Percentiles rank a stretch among this genome's conserved stretches.
Conservation (phyloP, 2,329 filamentous ascomycete species). For the Fusarium falciforme region DNA sequence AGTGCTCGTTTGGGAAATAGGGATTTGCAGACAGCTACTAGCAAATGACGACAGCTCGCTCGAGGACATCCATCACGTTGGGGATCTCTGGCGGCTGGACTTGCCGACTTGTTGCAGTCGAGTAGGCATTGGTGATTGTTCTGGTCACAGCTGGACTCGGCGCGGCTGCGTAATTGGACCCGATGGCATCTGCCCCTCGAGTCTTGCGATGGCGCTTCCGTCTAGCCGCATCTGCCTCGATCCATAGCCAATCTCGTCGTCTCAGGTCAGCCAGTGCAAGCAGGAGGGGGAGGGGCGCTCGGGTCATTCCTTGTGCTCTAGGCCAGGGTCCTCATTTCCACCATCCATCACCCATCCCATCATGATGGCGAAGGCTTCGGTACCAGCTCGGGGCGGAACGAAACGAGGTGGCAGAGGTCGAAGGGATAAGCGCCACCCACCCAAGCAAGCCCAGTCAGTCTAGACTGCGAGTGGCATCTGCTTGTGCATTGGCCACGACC, state of each 20-base stretch:
- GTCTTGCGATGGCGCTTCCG: conserved; percentile 36
- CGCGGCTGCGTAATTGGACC: neutral
- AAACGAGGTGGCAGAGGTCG: conserved; percentile 16
- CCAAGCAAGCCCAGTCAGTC: conserved; percentile 2
- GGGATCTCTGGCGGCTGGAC: neutral
- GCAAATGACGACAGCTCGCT: conserved; percentile 10
- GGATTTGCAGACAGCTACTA: conserved; percentile 11
- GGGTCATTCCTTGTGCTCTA: conserved; percentile 14
- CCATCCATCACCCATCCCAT: conserved; percentile 3
- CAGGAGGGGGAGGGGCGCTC: conserved; percentile 32
- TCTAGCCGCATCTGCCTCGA: conserved; percentile 42
- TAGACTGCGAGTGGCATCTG: conserved; percentile 27
- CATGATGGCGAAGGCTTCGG: conserved; percentile 2
- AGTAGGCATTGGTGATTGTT: neutral
- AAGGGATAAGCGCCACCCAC: conserved; percentile 17
- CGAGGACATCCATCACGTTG: neutral
- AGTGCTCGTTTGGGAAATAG: neutral
- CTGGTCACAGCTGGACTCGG: conserved; percentile 10
- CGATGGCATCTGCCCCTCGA: conserved; percentile 38
- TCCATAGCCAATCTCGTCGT: conserved; percentile 41
- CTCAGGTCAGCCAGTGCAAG: conserved; percentile 34
- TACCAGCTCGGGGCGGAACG: conserved; percentile 20
- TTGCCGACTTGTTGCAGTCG: neutral
- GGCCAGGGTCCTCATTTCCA: conserved; percentile 18
- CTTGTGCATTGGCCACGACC: conserved; percentile 17